Conservation (phyloP, 768 basidiomycete genomes). For the Leccinum imitatum region DNA sequence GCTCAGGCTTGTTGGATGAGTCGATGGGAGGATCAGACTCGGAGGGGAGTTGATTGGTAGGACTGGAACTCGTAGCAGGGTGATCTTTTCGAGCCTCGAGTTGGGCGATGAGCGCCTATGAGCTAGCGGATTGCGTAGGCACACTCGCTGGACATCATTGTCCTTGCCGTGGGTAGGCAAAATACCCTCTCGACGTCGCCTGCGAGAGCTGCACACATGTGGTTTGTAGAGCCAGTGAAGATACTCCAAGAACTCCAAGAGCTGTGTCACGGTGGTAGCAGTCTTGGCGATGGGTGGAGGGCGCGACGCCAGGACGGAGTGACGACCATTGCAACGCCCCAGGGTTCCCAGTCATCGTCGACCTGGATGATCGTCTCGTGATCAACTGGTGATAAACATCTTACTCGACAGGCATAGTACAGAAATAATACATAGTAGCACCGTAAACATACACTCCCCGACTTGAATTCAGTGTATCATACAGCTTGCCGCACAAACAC, state of each 20-base stretch:
- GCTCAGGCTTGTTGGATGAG: conserved; percentile 52
- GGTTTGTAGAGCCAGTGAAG: conserved; percentile 59
- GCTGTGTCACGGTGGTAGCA: conserved; percentile 27
- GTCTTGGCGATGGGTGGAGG: conserved; percentile 53
- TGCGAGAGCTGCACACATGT: conserved; percentile 56
- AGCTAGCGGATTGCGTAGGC: conserved; percentile 73
- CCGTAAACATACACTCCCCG: too few species aligned
- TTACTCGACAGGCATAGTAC: too few species aligned
- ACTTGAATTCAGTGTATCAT: too few species aligned
- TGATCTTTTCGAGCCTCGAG: conserved; percentile 20
- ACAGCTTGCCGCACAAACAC: too few species aligned
- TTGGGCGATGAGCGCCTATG: conserved; percentile 55
- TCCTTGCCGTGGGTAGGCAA: neutral
- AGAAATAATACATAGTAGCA: too few species aligned
- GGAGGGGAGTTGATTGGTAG: neutral
- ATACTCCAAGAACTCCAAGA: conserved; percentile 48
- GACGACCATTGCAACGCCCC: too few species aligned
- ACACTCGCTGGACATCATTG: conserved; percentile 42
- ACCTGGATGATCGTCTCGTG: too few species aligned
- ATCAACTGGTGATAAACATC: too few species aligned
- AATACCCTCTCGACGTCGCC: conserved; percentile 24
- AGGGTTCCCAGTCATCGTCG: too few species aligned
- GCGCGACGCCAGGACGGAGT: neutral
- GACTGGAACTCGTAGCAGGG: neutral
- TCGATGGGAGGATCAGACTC: neutral